Evolutionary conservation across 148 eudicot species (phyloP), one percentile per base, ranked within the genome.

Genomic region (Salicornia ramosissima): DNA sequence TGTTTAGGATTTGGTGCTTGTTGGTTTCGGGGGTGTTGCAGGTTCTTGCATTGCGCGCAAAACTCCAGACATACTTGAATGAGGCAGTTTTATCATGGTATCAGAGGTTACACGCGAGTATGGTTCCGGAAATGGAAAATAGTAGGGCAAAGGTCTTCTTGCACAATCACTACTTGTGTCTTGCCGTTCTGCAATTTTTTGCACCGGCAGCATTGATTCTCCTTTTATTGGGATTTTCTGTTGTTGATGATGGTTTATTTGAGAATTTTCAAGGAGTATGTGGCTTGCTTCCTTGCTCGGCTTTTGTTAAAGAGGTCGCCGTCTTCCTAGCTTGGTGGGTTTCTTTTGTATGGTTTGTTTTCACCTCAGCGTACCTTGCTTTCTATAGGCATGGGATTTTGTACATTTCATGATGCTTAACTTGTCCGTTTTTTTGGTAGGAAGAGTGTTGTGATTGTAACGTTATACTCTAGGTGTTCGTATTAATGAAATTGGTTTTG

Each of bases 141-240:
- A 94, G 98, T 74, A 78, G 98, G 81, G 98, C 98, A 0, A 94
- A 94, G 78, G 98, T 94, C 57, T 94, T 90, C 71, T 79, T 94
- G 59, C 97, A 94, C 81, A 88, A 88, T 67, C 98, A 94, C 73
- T 86, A 83, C 71, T 54, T 94, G 71, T 87, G 96, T 64, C 78
- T 90, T 43, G 95, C 81, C 3, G 90, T 71, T 52, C 52, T 90
- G 74, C 98, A 94, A 50, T 87, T 90, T 56, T 80, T 90, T 56
- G 79, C 78, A 15, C 96, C 97, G 12, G 83, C 87, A 3, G 87
- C 82, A 54, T 63, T 88, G 85, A 78, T 88, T 29, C 86, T 94
- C 71, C 77, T 94, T 59, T 89, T 74, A 29, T 77, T 88, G 61
- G 98, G 96, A 36, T 79, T 94, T 33, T 94, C 96, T 57, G 89